Evolutionary conservation across 345 rosid genomes (phyloP), one percentile per base, ranked within the genome.

Genomic region (Aquilaria malaccensis): DNA sequence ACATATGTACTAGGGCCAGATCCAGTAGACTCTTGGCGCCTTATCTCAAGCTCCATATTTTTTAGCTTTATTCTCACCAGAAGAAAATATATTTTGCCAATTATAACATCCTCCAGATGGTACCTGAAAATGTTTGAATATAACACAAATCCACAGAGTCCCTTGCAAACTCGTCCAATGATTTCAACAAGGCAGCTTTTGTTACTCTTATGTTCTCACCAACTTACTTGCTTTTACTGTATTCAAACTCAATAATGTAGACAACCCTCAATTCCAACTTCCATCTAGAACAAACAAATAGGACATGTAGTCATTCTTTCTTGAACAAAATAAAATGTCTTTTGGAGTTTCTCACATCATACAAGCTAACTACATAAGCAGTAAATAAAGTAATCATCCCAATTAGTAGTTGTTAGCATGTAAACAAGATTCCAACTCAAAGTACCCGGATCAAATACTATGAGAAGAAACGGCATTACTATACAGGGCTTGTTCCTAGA

Each of bases 1-100:
- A 83, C 88, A 50, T 80, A 78, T 14, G 88, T 83, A 52, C 78
- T 83, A 55, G 83, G 69, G 56, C 88, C 88, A 31, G 88, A 80
- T 55, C 88, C 88, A 9, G 85, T 83, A 13, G 88, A 83, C 37
- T 83, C 88, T 30, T 81, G 78, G 45, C 88, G 85, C 64, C 88
- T 72, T 67, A 83, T 83, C 79, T 83, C 88, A 58, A 83, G 85
- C 68, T 83, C 88, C 88, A 83, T 83, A 56, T 78, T 83, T 60
- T 78, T 83, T 62, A 83, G 74, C 80, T 80, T 83, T 66, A 83
- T 83, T 71, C 85, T 78, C 30, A 83, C 85, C 12, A 80, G 70
- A 33, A 83, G 88, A 69, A 83, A 83, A 60, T 83, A 83, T 52
- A 83, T 83, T 61, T 83, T 83, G 29, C 88, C 88, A 46, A 83